phyloP scores from a whole-genome alignment of 345 rosid genomes.

The Syzygium aromaticum region DNA sequence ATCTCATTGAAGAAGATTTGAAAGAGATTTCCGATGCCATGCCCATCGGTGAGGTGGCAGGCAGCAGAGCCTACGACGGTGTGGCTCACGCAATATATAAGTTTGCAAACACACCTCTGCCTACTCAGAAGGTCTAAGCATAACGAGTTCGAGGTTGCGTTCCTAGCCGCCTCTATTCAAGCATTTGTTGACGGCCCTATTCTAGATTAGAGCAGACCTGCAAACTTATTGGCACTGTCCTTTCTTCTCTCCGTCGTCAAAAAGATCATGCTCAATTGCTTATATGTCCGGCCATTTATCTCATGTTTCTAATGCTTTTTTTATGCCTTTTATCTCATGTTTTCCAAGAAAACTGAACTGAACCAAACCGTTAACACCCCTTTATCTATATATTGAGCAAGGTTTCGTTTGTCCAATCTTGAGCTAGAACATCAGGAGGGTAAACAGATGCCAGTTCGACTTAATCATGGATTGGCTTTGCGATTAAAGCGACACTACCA shows the following conservation, averaged over 20 bases:
- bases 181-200: background rate
- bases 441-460: background rate
- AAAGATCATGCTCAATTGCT: background rate
- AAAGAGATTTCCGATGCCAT: constrained; percentile 30
- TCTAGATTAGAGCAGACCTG: background rate
- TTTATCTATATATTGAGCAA: background rate
- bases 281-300: background rate
- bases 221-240: background rate
- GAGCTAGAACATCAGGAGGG: background rate
- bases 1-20: constrained; percentile 16
- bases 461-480: background rate
- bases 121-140: background rate
- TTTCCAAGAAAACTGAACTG: background rate
- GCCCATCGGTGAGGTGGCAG: constrained; percentile 34
- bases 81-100: constrained; percentile 17
- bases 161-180: background rate
- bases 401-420: background rate
- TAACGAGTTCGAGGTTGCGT: background rate
- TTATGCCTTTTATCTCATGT: background rate
- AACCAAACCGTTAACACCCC: too few relatives aligned
- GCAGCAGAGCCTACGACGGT: constrained; percentile 13
- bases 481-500: background rate
- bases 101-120: constrained; percentile 29
- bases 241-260: background rate
- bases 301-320: background rate